Evolutionary conservation across 164 flowering plant species (phyloP), one percentile per base, ranked within the genome.

Genomic region (Cinnamomum micranthum): DNA sequence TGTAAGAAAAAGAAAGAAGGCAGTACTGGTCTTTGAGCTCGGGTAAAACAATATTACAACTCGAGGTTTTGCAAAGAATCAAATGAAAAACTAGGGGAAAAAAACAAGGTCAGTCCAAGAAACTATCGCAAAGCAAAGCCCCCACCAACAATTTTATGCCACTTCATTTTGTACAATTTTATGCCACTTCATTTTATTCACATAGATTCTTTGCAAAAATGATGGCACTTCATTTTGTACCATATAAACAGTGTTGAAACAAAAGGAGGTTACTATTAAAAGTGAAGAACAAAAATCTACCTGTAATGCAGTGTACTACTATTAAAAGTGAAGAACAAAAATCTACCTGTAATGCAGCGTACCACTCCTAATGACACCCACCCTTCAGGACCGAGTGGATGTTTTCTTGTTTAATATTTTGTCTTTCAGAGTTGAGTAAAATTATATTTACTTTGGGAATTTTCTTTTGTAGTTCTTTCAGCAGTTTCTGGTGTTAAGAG

Each of bases 341-440:
- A 50, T 6, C 7, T 80, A 88, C 97, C 97, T 74, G 97, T 88
- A 31, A 92, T 86, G 15, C 86, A 88, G 50, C 91, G 89, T 69
- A 93, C 82, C 12, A 93, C 82, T 71, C 94, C 94, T 24, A 91
- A 75, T 17, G 95, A 93, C 27, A 87, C 77, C 95, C 95, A 91
- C 55, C 97, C 95, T 71, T 84, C 60, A 55, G 60, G 6, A 19
- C 60, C 10, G 10, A 55, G 2, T 17, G 60, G 5, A 19, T 6
- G 20, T 55, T 55, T 55, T 31, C 20, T 55, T 55, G 20, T 55
- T 55, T 55, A 10, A 19, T 24, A 64, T 64, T 11, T 64, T 11
- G 27, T 25, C 24, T 20, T 10, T 24, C 47, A 27, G 50, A 15
- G 20, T 60, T 20, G 2, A 60, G 6, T 60, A 60, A 13, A 71